Evolutionary conservation across 2,329 filamentous ascomycete genomes (phyloP), one percentile per base, ranked within the genome.

Genomic region (Aspergillus awamori): DNA sequence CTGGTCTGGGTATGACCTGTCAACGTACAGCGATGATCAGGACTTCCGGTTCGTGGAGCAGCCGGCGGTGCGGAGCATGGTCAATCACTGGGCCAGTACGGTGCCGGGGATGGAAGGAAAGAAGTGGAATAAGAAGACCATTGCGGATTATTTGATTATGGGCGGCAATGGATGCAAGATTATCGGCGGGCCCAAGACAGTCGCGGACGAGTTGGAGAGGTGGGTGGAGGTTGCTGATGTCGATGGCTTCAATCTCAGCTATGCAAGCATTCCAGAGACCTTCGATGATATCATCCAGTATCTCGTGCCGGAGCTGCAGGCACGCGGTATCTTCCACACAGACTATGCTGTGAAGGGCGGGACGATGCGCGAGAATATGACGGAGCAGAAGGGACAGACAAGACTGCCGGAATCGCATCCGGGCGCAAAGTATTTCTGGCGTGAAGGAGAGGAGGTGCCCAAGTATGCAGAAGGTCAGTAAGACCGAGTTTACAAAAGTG

Each of bases 1-100:
- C 0, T 82, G 80, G 80, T 76, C 77, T 1, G 80, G 80, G 0
- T 79, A 77, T 5, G 80, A 82, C 65, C 69, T 82, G 1, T 76
- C 74, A 2, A 71, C 70, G 0, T 80, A 77, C 55, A 69, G 70
- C 0, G 79, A 82, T 47, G 79, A 82, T 28, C 76, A 81, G 43
- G 79, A 82, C 52, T 80, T 82, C 59, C 71, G 76, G 1, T 80
- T 82, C 60, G 71, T 73, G 6, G 74, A 75, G 6, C 73, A 74
- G 2, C 76, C 78, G 2, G 77, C 75, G 1, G 77, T 82, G 8
- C 76, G 78, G 8, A 77, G 75, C 20, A 76, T 81, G 72, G 78
- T 81, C n/a, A 76, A 74, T 26, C 71, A 76, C 53, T 81, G 79
- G 79, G 77, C 79, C 0, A 74, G 72, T 13, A 80, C 77, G 0